Evolutionary conservation across 1,139 yeast genomes (phyloP), one percentile per base, ranked within the genome.

Genomic region (Debaryomyces robertsiae): DNA sequence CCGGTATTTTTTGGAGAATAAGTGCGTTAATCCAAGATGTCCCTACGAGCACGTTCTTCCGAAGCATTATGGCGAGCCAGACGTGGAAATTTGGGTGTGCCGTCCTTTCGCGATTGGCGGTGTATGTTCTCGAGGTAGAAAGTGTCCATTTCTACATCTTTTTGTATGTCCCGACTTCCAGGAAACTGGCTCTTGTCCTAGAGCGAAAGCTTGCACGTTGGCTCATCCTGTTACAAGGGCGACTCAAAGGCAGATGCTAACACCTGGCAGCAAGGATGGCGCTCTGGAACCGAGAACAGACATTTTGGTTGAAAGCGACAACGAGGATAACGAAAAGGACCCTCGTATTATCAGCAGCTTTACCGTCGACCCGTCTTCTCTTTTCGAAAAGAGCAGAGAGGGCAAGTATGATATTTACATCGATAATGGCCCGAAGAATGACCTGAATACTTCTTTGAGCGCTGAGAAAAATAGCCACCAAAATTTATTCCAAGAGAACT

Each of bases 161-260:
- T 74, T 69, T 50, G 79, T 77, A 43, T 86, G 95, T 58, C 94
- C 95, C 0, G 93, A 85, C 54, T 79, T 73, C 49, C 83, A 79
- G 47, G 81, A 79, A 46, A 65, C 67, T 15, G 85, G 85, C 10
- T 54, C 51, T 15, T 86, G 95, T 59, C 68, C 77, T 0, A 60
- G 77, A 43, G 76, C 77, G 1, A 60, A 53, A 17, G 55, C 62
- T 14, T 84, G 90, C 53, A 58, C 63, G 17, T 60, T 84, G 33
- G 57, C 56, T 31, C 90, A 83, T 56, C 61, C 66, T 18, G 43
- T 57, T 9, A 63, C 71, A n/a, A 50, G 50, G 36, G 44, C 64
- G 17, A 58, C 58, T 1, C 73, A 66, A 42, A 50, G 51, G 17
- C 41, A 55, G 41, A 65, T 67, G 54, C 48, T 55, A 15, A 55